Conservation (phyloP, 2,329 filamentous ascomycete genomes). For the Lachnellula subtilissima region DNA sequence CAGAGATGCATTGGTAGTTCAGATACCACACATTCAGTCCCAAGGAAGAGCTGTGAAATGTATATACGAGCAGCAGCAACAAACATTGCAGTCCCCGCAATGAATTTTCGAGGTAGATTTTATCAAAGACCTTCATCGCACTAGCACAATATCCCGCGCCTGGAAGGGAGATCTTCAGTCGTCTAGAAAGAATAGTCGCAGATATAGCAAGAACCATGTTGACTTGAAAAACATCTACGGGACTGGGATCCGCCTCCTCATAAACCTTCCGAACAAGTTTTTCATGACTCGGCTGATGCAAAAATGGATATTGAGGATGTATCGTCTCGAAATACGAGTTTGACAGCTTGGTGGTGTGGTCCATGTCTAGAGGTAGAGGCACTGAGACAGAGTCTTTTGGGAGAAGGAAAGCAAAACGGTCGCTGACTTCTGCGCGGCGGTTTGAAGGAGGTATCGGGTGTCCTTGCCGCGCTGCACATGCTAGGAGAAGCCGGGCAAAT, state of each 20-base stretch:
- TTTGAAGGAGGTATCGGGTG: background rate
- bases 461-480: slow-evolving; percentile 31
- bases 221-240: slow-evolving; percentile 41
- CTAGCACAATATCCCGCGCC: slow-evolving; percentile 46
- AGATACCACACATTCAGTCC: slow-evolving; percentile 49
- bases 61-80: slow-evolving; percentile 43
- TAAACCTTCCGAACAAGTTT: slow-evolving; percentile 35
- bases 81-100: slow-evolving; percentile 46
- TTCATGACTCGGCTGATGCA: slow-evolving; percentile 42
- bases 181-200: slow-evolving; percentile 41
- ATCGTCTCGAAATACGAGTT: slow-evolving; percentile 45
- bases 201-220: slow-evolving; percentile 51
- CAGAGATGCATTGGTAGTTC: slow-evolving; percentile 50
- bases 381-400: background rate
- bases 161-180: slow-evolving; percentile 40
- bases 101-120: slow-evolving; percentile 44
- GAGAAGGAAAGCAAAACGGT: background rate
- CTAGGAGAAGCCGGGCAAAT: slow-evolving; percentile 45
- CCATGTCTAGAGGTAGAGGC: slow-evolving; percentile 27
- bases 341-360: slow-evolving; percentile 38
- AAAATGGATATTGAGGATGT: slow-evolving; percentile 45
- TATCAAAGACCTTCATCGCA: slow-evolving; percentile 43
- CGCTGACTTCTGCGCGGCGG: background rate
- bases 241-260: slow-evolving; percentile 23
- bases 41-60: slow-evolving; percentile 45